A percentile compares a stretch with the other conserved stretches of the same genome.
Conservation (phyloP, 2,329 filamentous ascomycete genomes). For the Colletotrichum horii region DNA sequence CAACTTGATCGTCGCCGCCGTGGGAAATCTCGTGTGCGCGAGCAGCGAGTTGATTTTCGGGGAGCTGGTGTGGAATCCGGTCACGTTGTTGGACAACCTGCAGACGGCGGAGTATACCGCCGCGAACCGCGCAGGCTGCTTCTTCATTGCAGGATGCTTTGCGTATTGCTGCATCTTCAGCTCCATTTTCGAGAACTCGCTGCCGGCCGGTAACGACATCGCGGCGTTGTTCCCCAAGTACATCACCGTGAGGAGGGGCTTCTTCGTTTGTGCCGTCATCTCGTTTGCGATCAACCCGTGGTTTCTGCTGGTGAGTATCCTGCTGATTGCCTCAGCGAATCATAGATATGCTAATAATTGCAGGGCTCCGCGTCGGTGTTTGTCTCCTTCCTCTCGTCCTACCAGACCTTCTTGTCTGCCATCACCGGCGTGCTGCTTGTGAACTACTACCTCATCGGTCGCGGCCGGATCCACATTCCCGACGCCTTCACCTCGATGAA, state of each 20-base stretch:
- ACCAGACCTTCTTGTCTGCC: slow-evolving; percentile 42
- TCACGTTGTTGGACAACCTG: slow-evolving; percentile 37
- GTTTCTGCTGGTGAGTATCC: slow-evolving; percentile 42
- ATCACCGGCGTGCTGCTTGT: slow-evolving; percentile 45
- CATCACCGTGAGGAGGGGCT: slow-evolving; percentile 42
- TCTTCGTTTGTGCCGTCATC: slow-evolving; percentile 39
- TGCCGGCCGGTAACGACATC: slow-evolving; percentile 46
- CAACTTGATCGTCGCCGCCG: slow-evolving; percentile 39
- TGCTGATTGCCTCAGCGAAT: slow-evolving; percentile 35
- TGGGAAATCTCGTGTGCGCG: slow-evolving; percentile 44
- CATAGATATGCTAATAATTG: slow-evolving; percentile 34
- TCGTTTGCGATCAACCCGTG: slow-evolving; percentile 43
- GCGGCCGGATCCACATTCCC: slow-evolving; percentile 38
- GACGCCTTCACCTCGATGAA: slow-evolving; percentile 25
- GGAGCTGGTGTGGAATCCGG: slow-evolving; percentile 27
- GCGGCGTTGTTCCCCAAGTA: slow-evolving; percentile 40
- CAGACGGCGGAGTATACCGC: slow-evolving; percentile 37
- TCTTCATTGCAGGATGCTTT: slow-evolving; percentile 46
- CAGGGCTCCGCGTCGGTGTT: slow-evolving; percentile 39
- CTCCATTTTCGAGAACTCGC: slow-evolving; percentile 47
- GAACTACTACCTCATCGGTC: slow-evolving; percentile 37
- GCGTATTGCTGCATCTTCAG: slow-evolving; percentile 47
- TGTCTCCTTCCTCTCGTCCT: slow-evolving; percentile 39
- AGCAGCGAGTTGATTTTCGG: slow-evolving; percentile 28
- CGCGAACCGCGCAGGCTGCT: slow-evolving; percentile 40